Evolutionary conservation across 2,329 filamentous ascomycete species (phyloP), one percentile per base, ranked within the genome.

Genomic region (Thelonectria blattea): DNA sequence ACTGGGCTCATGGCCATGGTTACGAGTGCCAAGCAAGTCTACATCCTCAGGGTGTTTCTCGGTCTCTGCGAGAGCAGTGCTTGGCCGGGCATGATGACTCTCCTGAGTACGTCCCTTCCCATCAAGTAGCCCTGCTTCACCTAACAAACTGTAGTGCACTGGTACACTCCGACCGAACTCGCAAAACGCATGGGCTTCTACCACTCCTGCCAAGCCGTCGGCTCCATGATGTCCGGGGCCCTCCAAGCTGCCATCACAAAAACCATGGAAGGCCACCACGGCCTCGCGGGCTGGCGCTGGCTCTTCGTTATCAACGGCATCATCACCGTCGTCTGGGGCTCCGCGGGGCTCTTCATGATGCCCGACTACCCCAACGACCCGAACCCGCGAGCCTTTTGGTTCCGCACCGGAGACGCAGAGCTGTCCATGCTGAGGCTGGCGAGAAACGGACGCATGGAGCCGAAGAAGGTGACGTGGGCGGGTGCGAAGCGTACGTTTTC

Each of bases 231-330:
- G 58, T 78, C 75, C 0, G 78, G 78, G 1, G 79, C 79, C 41
- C 67, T 81, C 14, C 78, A 80, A 63, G 76, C 78, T 0, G 78
- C 73, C 2, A 73, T 81, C 1, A 76, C 78, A 45, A 71, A 67
- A 22, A 75, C 75, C 7, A 70, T 81, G 45, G 71, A 80, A 22
- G 77, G 78, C 1, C 66, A 60, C 5, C 59, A 71, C 11, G 78
- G 77, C 0, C 70, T 78, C 12, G 66, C 74, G 0, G 80, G 76
- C 1, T 82, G 78, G 80, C 74, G 77, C 49, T 70, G 79, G 78
- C 73, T 81, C 5, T 81, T 82, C 61, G 74, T 81, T 50, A 75
- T 81, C 65, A 79, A 81, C 58, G 79, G 77, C 2, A 66, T 76
- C 22, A 74, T 77, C 41, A 71, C 71, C 7, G 67, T 76, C 1